Evolutionary conservation across 2,329 filamentous ascomycete genomes (phyloP), one percentile per base, ranked within the genome.

Genomic region (Pseudogymnoascus sp.): DNA sequence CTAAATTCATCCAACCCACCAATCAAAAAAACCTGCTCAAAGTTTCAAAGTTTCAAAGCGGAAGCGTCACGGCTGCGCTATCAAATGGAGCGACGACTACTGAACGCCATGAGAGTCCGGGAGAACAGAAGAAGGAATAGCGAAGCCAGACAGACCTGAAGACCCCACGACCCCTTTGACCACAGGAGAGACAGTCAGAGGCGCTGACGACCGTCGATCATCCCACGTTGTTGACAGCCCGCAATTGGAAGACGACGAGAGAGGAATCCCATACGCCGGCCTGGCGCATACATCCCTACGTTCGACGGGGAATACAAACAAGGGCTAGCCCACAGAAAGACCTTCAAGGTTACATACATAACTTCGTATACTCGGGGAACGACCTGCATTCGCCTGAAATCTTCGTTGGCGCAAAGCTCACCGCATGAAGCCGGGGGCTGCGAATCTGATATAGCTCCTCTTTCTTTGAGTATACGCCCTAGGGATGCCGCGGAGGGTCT

Each of bases 21-120:
- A 57, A 57, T 57, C 51, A 34, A 57, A 57, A 57, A 57, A 57
- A 57, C 51, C 26, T 57, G 51, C 51, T 57, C 51, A 57, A 57
- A 29, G 26, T 34, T 29, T 57, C 51, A 57, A 57, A 29, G 26
- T 34, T 29, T 57, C 51, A 34, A 34, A 34, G 26, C 51, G 16
- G 14, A 29, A 29, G 31, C 31, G 26, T 57, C 51, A 31, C 51
- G 23, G 51, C 51, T 16, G 16, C 51, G 51, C 26, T 34, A 29
- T 57, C 51, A 29, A 57, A 57, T 31, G 51, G 23, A 18, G 7
- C 3, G 23, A 29, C 31, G 23, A 29, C 26, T 34, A 29, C 51
- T 31, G 23, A 34, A 18, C 51, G 51, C 23, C 26, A 29, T 29
- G 51, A 57, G 14, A 11, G 23, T 7, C 29, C 31, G 14, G 26